phyloP scores from a whole-genome alignment of 768 basidiomycete genomes.

The Collybia nuda region DNA sequence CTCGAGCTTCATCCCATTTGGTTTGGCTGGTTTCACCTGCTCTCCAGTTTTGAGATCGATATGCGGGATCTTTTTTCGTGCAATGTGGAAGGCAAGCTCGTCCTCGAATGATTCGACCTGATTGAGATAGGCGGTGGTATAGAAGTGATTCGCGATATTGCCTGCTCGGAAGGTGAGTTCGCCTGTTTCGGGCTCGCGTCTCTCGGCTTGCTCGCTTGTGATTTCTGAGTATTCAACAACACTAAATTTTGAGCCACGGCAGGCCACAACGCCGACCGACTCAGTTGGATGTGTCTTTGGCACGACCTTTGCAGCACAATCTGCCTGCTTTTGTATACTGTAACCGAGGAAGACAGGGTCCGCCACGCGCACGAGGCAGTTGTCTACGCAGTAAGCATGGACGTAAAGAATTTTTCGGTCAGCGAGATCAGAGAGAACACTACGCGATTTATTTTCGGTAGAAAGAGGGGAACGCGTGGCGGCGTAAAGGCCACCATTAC shows the following conservation, averaged over 20 bases:
- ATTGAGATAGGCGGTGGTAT: slow-evolving; percentile 83
- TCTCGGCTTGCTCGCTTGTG: slow-evolving; percentile 81
- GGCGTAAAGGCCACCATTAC: slow-evolving; percentile 96
- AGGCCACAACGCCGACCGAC: slow-evolving; percentile 92
- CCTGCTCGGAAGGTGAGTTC: slow-evolving; percentile 90
- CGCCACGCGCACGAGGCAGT: slow-evolving; percentile 96
- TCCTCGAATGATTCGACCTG: slow-evolving; percentile 79
- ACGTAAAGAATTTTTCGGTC: slow-evolving; percentile 80
- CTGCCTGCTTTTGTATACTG: slow-evolving; percentile 84
- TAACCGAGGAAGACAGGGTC: slow-evolving; percentile 97
- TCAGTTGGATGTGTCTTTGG: slow-evolving; percentile 85
- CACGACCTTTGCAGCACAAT: slow-evolving; percentile 96
- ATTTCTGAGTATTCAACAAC: slow-evolving; percentile 99
- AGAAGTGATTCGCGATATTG: slow-evolving; percentile 99
- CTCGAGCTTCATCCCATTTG: slow-evolving; percentile 99
- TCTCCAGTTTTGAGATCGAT: slow-evolving; percentile 71
- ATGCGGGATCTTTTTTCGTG: slow-evolving; percentile 93
- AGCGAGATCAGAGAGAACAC: slow-evolving; percentile 83
- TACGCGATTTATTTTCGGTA: slow-evolving; percentile 52
- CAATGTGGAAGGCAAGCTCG: slow-evolving; percentile 95
- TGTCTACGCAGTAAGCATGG: slow-evolving; percentile 97
- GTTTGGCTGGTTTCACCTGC: slow-evolving; percentile 73
- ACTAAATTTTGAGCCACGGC: slow-evolving; percentile 77
- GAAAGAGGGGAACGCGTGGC: slow-evolving; percentile 82
- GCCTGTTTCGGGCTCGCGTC: slow-evolving; percentile 63